Evolutionary conservation across 139 green algal genomes (phyloP).

Genomic region (Closterium sp.): DNA sequence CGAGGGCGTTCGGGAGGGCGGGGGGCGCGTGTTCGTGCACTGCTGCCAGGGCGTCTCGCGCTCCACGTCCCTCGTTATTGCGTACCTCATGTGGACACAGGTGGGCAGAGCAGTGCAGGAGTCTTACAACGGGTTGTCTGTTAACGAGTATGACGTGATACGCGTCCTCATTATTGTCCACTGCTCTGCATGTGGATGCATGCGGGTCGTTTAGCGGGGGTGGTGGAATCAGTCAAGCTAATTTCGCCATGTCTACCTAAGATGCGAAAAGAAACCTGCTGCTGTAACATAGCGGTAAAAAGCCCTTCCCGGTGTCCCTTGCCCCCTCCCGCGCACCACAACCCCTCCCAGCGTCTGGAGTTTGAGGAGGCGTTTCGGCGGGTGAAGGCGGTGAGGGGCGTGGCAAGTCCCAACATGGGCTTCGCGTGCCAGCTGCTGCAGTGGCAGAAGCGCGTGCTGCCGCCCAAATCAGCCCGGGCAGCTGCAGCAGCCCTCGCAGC

Average conservation of each 20-base stretch:
- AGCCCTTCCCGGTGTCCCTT: neutral
- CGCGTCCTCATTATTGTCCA: neutral
- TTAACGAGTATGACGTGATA: neutral
- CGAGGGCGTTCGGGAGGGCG: constrained; percentile 57
- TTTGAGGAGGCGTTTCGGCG: constrained; percentile 78
- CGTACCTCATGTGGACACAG: constrained; percentile 88
- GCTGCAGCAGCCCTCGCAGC: neutral
- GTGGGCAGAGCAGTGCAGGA: neutral
- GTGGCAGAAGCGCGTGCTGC: constrained; percentile 73
- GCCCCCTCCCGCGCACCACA: neutral
- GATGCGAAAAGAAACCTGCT: too few relatives aligned
- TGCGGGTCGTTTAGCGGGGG: neutral
- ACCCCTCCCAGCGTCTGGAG: neutral
- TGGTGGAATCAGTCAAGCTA: neutral
- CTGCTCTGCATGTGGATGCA: neutral
- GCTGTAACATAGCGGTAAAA: neutral
- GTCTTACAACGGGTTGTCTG: neutral
- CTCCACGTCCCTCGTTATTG: constrained; percentile 81
- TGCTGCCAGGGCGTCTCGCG: constrained; percentile 92
- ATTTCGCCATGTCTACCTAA: too few relatives aligned
- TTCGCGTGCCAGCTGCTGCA: constrained; percentile 87
- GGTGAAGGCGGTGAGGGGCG: constrained; percentile 76
- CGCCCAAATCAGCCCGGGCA: neutral
- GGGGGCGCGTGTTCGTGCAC: constrained; percentile 81
- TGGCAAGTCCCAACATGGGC: constrained; percentile 96